A percentile compares a stretch with the other conserved stretches of the same genome.
phyloP scores from a whole-genome alignment of 352 stramenopile genomes.

The Peronospora belbahrii region DNA sequence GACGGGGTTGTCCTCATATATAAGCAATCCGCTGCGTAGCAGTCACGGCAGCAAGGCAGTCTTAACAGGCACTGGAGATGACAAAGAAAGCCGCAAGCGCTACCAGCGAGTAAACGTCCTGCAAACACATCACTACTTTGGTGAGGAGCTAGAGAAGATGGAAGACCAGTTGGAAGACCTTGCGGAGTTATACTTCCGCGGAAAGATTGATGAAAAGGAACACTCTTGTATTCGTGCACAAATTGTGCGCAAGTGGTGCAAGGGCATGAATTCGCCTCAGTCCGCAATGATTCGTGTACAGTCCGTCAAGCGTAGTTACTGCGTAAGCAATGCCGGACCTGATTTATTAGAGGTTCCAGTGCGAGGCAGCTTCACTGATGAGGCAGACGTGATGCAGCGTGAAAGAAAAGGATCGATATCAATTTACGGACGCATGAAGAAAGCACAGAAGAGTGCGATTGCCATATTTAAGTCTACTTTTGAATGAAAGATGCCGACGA shows the following conservation, averaged over 20 bases:
- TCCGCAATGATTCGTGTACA: constrained; percentile 70
- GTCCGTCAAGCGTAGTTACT: constrained; percentile 43
- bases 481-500: constrained; percentile 36
- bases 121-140: constrained; percentile 58
- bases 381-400: constrained; percentile 10
- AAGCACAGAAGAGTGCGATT: constrained; percentile 68
- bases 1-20: constrained; percentile 45
- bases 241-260: constrained; percentile 79
- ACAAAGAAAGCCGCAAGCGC: constrained; percentile 40
- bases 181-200: constrained; percentile 55
- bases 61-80: constrained; percentile 16
- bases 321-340: constrained; percentile 19
- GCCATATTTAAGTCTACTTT: constrained; percentile 82
- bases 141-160: constrained; percentile 68
- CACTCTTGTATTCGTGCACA: constrained; percentile 76
- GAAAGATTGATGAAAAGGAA: constrained; percentile 82
- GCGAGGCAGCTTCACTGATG: constrained; percentile 17
- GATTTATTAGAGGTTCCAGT: constrained; percentile 12
- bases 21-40: constrained; percentile 50
- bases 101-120: constrained; percentile 67
- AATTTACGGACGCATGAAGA: constrained; percentile 79
- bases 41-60: constrained; percentile 25
- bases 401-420: constrained; percentile 39
- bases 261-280: constrained; percentile 70
- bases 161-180: constrained; percentile 74